Base-by-base conservation (phyloP, 768 basidiomycete genomes). In the Suillus brevipes region DNA sequence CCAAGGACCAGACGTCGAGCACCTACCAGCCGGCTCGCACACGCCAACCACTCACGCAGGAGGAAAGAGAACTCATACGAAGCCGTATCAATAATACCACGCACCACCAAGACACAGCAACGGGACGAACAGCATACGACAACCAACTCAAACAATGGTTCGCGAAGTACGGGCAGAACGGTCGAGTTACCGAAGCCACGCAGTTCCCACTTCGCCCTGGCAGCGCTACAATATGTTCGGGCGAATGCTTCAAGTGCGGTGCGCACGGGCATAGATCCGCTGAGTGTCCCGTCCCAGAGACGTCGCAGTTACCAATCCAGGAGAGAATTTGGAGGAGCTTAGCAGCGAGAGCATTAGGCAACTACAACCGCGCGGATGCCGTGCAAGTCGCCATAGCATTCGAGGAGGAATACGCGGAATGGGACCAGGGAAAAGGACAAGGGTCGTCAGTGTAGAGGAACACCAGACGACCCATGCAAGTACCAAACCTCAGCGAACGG, bases 201-300 rank as follows among this genome's bases (percentile, higher is more conserved):
- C 49, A n/a, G 7, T 60, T 73, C 23, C 71, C 49, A 50, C 49
- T 50, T 12, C 13, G 3, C 1, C 23, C 25, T 0, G 49, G 49
- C 0, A 50, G 23, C 16, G 49, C 49, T 2, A 50, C 25, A 25
- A 50, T 50, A 25, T 50, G 49, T 3, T 50, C 6, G 2, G 49
- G 49, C 0, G 23, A 50, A 1, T 50, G 49, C 2, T 50, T 50
- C 23, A 50, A 25, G 14, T 50, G 49, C 23, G 2, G 49, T 3
- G 49, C 49, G 2, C 49, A 50, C 8, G 49, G 49, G 1, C 49
- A 50, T 2, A 50, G 10, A 9, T 25, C 49, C 0, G 49, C 23
- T 1, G 49, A 50, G 0, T 50, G 49, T 6, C 12, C 2, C 14
- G 23, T 50, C 1, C 49, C 49, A 3, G 49, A 50, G 4, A 3